A percentile compares a stretch with the other conserved stretches of the same genome.
phyloP scores from a whole-genome alignment of 805 yeast species.

The Danielozyma ontarioensis region DNA sequence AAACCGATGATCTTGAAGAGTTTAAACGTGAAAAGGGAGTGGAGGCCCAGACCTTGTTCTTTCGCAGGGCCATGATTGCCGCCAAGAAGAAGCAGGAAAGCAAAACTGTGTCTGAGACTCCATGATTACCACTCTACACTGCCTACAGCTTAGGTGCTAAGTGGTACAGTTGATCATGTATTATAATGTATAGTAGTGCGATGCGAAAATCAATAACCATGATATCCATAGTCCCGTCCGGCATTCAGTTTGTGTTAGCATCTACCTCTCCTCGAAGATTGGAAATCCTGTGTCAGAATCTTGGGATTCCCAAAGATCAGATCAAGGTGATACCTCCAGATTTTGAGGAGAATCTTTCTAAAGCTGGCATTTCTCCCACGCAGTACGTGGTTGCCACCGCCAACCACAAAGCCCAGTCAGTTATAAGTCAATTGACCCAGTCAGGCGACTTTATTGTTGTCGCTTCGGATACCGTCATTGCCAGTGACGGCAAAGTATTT shows the following conservation, averaged over 20 bases:
- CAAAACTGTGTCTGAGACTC: no score
- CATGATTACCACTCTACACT: no score
- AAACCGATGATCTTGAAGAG: conserved; percentile 11
- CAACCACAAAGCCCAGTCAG: conserved; percentile 58
- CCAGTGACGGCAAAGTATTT: conserved; percentile 51
- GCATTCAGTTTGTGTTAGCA: conserved; percentile 53
- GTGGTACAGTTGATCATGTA: no score
- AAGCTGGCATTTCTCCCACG: conserved; percentile 39
- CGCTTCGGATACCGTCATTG: conserved; percentile 80
- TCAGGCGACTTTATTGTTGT: conserved; percentile 23
- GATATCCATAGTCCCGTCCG: no score
- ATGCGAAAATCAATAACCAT: no score
- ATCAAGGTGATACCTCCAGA: conserved; percentile 52
- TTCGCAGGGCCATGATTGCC: not conserved
- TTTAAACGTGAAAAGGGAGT: not conserved
- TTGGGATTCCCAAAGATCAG: conserved; percentile 40
- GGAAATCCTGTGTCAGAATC: conserved; percentile 56
- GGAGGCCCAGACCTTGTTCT: not conserved
- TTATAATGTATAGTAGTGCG: no score
- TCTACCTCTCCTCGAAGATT: conserved; percentile 80
- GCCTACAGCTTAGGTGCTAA: no score
- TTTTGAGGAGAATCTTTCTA: conserved; percentile 73
- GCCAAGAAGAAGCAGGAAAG: no score
- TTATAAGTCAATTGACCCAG: conserved; percentile 39
- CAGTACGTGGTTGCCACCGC: conserved; percentile 71